phyloP scores from a whole-genome alignment of 352 stramenopile genomes.

The Phytophthora syringae region DNA sequence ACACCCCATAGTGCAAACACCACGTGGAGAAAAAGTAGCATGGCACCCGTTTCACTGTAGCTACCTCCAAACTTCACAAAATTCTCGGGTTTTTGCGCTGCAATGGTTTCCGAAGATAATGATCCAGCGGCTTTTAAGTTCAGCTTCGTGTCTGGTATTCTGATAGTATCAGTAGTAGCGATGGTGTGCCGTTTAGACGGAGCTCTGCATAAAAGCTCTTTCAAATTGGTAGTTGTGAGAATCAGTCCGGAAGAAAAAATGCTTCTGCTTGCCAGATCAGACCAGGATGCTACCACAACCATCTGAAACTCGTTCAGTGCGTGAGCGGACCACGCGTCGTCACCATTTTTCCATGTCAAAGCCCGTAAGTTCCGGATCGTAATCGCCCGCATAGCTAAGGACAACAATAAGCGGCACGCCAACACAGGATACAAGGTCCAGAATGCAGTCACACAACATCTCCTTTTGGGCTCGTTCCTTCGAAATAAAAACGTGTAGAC shows the following conservation, averaged over 20 bases:
- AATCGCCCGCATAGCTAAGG: constrained; percentile 25
- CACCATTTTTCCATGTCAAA: constrained; percentile 40
- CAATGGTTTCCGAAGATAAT: not conserved
- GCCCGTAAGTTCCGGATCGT: constrained; percentile 13
- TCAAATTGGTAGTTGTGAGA: constrained; percentile 11
- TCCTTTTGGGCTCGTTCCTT: constrained; percentile 18
- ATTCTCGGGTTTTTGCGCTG: not conserved
- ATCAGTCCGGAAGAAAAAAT: constrained; percentile 29
- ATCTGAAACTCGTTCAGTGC: constrained; percentile 39
- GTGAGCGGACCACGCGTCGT: constrained; percentile 33
- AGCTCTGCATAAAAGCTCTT: constrained; percentile 15
- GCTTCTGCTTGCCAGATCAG: constrained; percentile 24
- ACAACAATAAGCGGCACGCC: constrained; percentile 31
- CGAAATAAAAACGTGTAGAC: constrained; percentile 24
- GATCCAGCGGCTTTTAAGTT: not conserved
- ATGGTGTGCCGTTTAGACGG: not conserved
- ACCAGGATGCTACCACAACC: constrained; percentile 37
- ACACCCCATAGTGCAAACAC: constrained; percentile 25
- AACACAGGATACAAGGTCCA: constrained; percentile 41
- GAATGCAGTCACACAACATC: constrained; percentile 32
- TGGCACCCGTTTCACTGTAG: not conserved
- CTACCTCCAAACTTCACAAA: not conserved
- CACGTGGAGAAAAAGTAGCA: constrained; percentile 1
- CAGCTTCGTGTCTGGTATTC: not conserved
- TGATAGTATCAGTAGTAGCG: not conserved